phyloP scores from a whole-genome alignment of 495 filamentous ascomycete species.

The Evernia prunastri region DNA sequence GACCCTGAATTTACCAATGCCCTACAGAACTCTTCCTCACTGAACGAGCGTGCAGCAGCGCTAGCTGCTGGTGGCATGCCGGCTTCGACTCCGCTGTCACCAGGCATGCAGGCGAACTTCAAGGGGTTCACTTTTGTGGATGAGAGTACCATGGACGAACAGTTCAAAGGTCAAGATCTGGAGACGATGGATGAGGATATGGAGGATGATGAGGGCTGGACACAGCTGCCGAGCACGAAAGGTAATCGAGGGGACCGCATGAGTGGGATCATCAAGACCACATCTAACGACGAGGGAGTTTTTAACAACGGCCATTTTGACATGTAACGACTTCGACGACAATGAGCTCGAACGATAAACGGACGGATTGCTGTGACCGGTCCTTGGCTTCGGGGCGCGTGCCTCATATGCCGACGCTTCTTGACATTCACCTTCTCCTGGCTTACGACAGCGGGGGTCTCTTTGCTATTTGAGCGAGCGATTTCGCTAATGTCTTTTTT shows the following conservation, averaged over 20 bases:
- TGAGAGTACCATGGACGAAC: constrained; percentile 90
- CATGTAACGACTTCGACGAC: constrained; percentile 36
- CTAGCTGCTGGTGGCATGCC: constrained; percentile 66
- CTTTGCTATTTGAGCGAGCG: constrained; percentile 1
- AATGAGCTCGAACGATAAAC: not conserved
- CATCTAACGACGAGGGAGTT: constrained; percentile 58
- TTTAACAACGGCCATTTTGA: constrained; percentile 73
- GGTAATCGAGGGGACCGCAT: constrained; percentile 52
- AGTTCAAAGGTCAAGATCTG: constrained; percentile 58
- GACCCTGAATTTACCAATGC: constrained; percentile 98
- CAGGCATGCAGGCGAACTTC: constrained; percentile 96
- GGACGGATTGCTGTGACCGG: not conserved
- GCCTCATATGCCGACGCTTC: not conserved
- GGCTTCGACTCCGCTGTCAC: constrained; percentile 81
- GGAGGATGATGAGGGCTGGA: constrained; percentile 41
- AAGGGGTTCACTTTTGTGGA: constrained; percentile 98
- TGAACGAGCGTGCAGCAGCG: constrained; percentile 82
- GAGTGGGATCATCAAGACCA: constrained; percentile 66
- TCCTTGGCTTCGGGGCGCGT: not conserved
- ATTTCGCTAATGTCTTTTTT: not conserved
- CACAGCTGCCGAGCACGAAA: constrained; percentile 42
- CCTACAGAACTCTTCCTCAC: constrained; percentile 68
- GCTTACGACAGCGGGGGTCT: not conserved
- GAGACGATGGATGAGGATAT: constrained; percentile 72
- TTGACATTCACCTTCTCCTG: not conserved